Percentiles rank a stretch among this genome's conserved stretches.
These are phyloP conservation scores for Rusavskia elegans DNA, from an alignment of 495 filamentous ascomycete genomes.

Conservation along the genomic window DNA sequence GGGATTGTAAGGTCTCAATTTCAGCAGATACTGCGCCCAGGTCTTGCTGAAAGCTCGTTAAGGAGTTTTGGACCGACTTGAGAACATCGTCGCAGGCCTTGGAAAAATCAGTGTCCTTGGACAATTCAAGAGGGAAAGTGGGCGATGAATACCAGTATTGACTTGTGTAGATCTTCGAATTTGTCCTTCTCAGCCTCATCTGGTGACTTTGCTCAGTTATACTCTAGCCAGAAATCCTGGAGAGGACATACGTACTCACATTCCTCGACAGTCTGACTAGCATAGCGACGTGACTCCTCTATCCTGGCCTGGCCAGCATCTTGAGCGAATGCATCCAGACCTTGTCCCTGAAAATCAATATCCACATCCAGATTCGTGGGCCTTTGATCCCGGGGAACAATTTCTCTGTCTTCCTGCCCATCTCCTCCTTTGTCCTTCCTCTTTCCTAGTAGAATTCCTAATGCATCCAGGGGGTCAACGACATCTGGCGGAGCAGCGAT, in stretches of 20 bases:
- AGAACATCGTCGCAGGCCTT: slow-evolving; percentile 83
- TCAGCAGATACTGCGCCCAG: slow-evolving; percentile 82
- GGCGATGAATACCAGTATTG: slow-evolving; percentile 38
- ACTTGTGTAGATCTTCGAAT: slow-evolving; percentile 80
- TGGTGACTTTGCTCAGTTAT: slow-evolving; percentile 16
- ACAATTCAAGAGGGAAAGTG: not conserved
- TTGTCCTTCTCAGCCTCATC: slow-evolving; percentile 75
- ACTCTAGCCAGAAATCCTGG: not conserved
- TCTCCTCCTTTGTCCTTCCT: slow-evolving; percentile 23
- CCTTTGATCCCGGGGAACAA: slow-evolving; percentile 8
- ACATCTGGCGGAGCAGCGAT: slow-evolving; percentile 35
- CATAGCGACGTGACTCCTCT: slow-evolving; percentile 33
- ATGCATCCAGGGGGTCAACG: slow-evolving; percentile 55
- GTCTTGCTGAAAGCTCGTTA: slow-evolving; percentile 85
- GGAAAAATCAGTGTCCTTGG: not conserved
- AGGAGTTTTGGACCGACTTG: slow-evolving; percentile 77
- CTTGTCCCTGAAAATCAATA: slow-evolving; percentile 67
- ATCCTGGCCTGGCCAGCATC: slow-evolving; percentile 21
- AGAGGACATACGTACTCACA: slow-evolving; percentile 34
- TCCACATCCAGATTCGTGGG: slow-evolving; percentile 36
- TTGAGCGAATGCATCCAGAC: slow-evolving; percentile 53
- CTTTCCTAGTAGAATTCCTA: slow-evolving; percentile 54
- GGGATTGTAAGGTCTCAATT: slow-evolving; percentile 80
- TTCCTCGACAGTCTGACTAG: slow-evolving; percentile 56
- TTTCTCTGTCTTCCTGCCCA: slow-evolving; percentile 6